phyloP scores from a whole-genome alignment of 2,329 filamentous ascomycete genomes.

The Knufia petricola region DNA sequence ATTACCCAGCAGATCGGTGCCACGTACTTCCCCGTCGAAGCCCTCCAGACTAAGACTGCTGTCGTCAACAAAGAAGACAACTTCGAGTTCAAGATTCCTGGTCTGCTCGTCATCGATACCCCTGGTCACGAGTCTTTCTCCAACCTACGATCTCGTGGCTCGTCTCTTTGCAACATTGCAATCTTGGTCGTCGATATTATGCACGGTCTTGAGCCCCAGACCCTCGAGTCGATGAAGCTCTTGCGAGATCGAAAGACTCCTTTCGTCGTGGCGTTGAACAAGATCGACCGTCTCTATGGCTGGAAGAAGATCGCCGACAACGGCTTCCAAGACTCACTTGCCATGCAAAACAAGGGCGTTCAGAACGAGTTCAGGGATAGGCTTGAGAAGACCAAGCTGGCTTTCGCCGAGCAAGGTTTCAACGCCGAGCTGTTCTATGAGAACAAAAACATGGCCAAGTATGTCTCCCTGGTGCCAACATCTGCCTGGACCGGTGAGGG shows the following conservation, averaged over 20 bases:
- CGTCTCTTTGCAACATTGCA: conserved; percentile 97
- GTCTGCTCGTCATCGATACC: conserved; percentile 92
- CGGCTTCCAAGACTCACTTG: conserved; percentile 86
- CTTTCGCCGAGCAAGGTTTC: conserved; percentile 93
- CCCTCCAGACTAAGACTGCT: conserved; percentile 80
- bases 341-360: conserved; percentile 81
- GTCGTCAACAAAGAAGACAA: conserved; percentile 84
- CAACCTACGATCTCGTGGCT: conserved; percentile 91
- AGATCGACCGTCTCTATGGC: conserved; percentile 97
- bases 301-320: conserved; percentile 99
- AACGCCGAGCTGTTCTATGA: conserved; percentile 95
- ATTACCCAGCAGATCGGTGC: conserved; percentile 99
- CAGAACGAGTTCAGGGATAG: conserved; percentile 91
- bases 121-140: conserved; percentile 99
- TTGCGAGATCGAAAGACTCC: conserved; percentile 89
- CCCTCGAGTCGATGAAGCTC: conserved; percentile 90
- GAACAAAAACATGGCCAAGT: conserved; percentile 93
- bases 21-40: conserved; percentile 95
- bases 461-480: conserved; percentile 92
- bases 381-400: conserved; percentile 81
- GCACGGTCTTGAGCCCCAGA: conserved; percentile 97
- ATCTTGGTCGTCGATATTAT: conserved; percentile 99
- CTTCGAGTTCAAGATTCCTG: conserved; percentile 96
- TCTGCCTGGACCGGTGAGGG: conserved; percentile 98
- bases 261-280: conserved; percentile 98